Evolutionary conservation across 306 rosid species (phyloP).

Genomic region (Cucumis hystrix): DNA sequence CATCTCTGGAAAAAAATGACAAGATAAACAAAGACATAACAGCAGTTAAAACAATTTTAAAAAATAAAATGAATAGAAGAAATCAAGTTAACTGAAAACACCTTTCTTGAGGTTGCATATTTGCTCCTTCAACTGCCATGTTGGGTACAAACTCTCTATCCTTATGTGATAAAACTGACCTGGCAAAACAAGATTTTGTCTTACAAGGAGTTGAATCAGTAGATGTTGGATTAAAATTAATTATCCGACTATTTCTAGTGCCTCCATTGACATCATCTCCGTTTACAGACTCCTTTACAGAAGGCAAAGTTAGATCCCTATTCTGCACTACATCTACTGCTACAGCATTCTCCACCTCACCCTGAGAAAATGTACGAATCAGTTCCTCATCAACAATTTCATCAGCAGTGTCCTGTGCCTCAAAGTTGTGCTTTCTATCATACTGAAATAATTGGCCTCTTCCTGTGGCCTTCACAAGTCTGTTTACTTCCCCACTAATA

Average conservation of each 20-base stretch:
- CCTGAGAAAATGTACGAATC: conserved; percentile 14
- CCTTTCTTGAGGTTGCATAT: conserved; percentile 58
- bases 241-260: conserved; percentile 62
- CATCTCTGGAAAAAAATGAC: conserved; percentile 40
- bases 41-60: neutral
- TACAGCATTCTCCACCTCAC: conserved; percentile 28
- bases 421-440: conserved; percentile 15
- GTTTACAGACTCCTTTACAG: conserved; percentile 29
- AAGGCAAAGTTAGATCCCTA: conserved; percentile 24
- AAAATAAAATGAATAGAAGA: neutral
- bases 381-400: conserved; percentile 17
- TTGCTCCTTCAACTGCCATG: conserved; percentile 29
- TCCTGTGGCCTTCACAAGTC: conserved; percentile 10
- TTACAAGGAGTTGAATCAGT: conserved; percentile 42
- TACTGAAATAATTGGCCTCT: conserved; percentile 14
- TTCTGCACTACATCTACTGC: conserved; percentile 25
- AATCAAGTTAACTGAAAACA: neutral
- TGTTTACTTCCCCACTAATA: neutral
- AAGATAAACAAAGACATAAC: neutral
- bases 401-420: conserved; percentile 16
- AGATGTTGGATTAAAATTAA: conserved; percentile 50
- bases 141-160: conserved; percentile 47
- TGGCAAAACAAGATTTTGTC: conserved; percentile 33
- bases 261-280: conserved; percentile 38
- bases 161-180: conserved; percentile 26